phyloP scores from a whole-genome alignment of 192 early-diverging fungal species.

The Endogone sp. region DNA sequence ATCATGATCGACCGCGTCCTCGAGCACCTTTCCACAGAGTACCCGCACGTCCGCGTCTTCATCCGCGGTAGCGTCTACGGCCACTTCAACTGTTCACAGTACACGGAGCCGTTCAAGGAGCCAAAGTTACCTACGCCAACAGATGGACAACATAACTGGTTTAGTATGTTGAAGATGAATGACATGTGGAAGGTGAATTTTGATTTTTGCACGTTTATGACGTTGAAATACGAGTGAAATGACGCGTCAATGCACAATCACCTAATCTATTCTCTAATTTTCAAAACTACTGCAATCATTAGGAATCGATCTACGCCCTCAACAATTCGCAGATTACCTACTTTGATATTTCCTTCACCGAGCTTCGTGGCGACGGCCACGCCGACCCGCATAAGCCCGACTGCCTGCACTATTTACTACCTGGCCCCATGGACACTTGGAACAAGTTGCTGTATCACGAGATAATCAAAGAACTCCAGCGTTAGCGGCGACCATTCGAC shows the following conservation, averaged over 20 bases:
- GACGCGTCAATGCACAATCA: no score
- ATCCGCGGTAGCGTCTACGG: conserved; percentile 29
- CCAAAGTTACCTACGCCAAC: conserved; percentile 17
- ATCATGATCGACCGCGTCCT: not conserved
- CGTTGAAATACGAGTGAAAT: no score
- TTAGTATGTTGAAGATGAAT: conserved; percentile 26
- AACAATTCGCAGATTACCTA: conserved; percentile 10
- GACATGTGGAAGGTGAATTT: conserved; percentile 28
- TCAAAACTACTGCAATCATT: no score
- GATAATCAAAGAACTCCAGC: conserved; percentile 17
- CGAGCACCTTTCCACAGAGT: not conserved
- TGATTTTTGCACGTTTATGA: no score
- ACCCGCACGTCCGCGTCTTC: conserved; percentile 23
- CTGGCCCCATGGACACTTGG: conserved; percentile 34
- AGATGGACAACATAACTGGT: conserved; percentile 29
- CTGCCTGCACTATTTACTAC: conserved; percentile 18
- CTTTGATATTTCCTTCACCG: conserved; percentile 17
- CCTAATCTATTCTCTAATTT: no score
- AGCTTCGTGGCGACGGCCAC: conserved; percentile 28
- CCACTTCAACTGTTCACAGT: conserved; percentile 28
- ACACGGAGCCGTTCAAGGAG: conserved; percentile 9
- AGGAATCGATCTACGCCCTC: conserved; percentile 12
- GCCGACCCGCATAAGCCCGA: conserved; percentile 23
- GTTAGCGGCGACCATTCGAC: no score
- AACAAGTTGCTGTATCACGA: conserved; percentile 31